phyloP scores from a whole-genome alignment of 768 basidiomycete genomes.

The Collybia sordida region DNA sequence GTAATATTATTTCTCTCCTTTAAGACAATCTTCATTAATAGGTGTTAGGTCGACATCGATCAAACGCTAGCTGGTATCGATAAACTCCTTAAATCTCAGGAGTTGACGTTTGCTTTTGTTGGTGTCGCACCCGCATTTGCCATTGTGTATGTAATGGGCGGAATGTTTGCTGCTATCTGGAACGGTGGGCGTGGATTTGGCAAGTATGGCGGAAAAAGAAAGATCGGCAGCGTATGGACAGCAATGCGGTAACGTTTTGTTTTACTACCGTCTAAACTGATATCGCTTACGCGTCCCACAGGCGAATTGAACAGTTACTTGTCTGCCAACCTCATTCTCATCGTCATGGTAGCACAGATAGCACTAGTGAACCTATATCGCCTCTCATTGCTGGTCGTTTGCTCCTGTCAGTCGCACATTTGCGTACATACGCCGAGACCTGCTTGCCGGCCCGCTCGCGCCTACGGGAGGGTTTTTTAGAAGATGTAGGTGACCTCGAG shows the following conservation, averaged over 20 bases:
- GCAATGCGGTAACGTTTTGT: constrained; percentile 56
- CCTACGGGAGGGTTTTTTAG: constrained; percentile 76
- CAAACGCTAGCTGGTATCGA: constrained; percentile 90
- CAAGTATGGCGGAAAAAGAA: constrained; percentile 57
- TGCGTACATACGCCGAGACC: constrained; percentile 63
- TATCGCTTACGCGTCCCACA: constrained; percentile 14
- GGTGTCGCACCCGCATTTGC: constrained; percentile 90
- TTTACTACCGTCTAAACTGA: background rate
- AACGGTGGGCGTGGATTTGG: constrained; percentile 46
- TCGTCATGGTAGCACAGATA: constrained; percentile 1
- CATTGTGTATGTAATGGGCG: constrained; percentile 68
- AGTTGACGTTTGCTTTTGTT: constrained; percentile 95
- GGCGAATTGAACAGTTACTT: constrained; percentile 70
- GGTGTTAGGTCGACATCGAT: constrained; percentile 82
- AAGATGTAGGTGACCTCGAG: constrained; percentile 83
- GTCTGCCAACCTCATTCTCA: constrained; percentile 40
- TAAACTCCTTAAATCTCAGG: constrained; percentile 89
- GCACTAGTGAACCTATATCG: constrained; percentile 18
- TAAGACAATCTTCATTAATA: background rate
- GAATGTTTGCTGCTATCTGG: constrained; percentile 52
- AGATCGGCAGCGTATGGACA: constrained; percentile 61
- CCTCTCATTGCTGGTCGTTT: constrained; percentile 73
- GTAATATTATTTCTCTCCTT: constrained; percentile 30
- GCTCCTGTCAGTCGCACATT: constrained; percentile 64
- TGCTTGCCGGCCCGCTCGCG: constrained; percentile 57